Base-by-base conservation (phyloP, 148 eudicot species). In the Heliosperma pusillum region DNA sequence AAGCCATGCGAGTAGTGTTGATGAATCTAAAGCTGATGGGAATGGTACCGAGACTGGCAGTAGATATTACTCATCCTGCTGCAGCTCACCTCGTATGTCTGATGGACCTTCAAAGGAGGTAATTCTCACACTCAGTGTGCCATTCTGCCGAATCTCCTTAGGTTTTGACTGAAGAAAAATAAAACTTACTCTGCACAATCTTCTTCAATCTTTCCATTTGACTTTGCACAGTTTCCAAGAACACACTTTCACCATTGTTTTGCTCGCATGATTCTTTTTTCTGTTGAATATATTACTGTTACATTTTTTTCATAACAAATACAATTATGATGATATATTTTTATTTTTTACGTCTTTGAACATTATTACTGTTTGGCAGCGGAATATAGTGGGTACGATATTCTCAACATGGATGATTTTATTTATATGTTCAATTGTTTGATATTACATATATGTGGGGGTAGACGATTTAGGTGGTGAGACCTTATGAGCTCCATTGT, bases 81-180 rank as follows among this genome's bases (percentile, higher is more conserved):
- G 94, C 77, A 93, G 94, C 85, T 85, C 98, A 33, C 97, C 98
- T 19, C 82, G 88, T 79, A 71, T 81, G 80, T 83, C 89, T 47
- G 92, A 93, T 63, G 98, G 91, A 60, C 88, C 85, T 21, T 83
- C 97, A 61, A 93, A 93, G 80, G 98, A 90, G 98, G 98, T 93
- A 85, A 63, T 21, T 45, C 58, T 50, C 36, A 1, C 7, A 29
- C 17, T 22, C 40, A 7, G 20, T 45, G n/a, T n/a, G 2, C 10
- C 15, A n/a, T 44, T 24, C 9, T 11, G 42, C 42, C 16, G 53
- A 40, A 57, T 62, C 17, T 36, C 42, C 42, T 36, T 36, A 6
- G 9, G 6, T 8, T 36, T 36, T 36, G 42, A 36, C 42, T 36
- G 1, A 36, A 36, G 7, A 36, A 36, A 36, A 50, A n/a, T n/a